Base-by-base conservation (phyloP, 1,284 basidiomycete genomes). In the Thelephora terrestris region DNA sequence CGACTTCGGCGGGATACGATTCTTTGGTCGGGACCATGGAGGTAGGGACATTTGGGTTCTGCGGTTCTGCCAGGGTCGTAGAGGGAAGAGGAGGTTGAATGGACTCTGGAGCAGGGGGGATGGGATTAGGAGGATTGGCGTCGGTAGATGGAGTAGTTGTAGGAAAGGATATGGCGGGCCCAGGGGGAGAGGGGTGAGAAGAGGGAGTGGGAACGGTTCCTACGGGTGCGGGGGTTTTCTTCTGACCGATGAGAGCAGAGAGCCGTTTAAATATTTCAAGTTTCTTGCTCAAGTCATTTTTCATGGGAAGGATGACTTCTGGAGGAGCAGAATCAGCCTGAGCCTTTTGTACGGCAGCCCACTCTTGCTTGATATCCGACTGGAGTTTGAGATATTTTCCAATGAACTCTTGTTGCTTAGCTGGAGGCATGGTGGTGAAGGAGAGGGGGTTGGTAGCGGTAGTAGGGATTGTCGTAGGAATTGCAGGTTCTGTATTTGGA, bases 321-420 rank as follows among this genome's bases (percentile, higher is more conserved):
- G 12, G 18, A 10, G 39, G 39, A 12, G n/a, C 16, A 6, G 10
- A 14, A 25, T 42, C 39, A 14, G 21, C 21, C 39, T 17, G 21
- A 42, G 39, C 39, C 25, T 21, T 42, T 25, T 20, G 39, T 14
- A 42, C n/a, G 12, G 25, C 39, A 23, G 10, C 39, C 25, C 18
- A 42, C 39, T 42, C 39, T 20, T 42, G 39, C 16, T 42, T 21
- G 25, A 42, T 42, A 12, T 42, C 39, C n/a, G 25, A 23, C 3
- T 42, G 39, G 21, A 42, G 39, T 42, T 25, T 42, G n/a, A 21
- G 39, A n/a, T 42, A 42, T 42, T 42, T 21, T 42, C 21, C 39
- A 9, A 42, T 21, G n/a, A 42, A 42, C n/a, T 42, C 21, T n/a
- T 42, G 39, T 42, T 42, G 39, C 16, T 42, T 42, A 20, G 25